Evolutionary conservation across 805 yeast species (phyloP).

Genomic region (Lachancea kluyveri): DNA sequence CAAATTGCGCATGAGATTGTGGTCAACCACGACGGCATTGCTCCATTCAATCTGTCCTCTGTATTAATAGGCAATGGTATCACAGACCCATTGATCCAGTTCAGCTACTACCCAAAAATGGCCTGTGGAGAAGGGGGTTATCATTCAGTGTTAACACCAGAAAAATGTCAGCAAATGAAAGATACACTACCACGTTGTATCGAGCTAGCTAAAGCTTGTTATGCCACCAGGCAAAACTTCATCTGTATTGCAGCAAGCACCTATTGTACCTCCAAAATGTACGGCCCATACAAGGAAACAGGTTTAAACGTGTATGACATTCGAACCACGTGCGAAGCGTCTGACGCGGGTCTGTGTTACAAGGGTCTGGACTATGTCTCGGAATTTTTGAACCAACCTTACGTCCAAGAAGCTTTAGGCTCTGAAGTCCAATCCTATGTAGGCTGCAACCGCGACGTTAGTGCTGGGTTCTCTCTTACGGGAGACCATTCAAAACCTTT

Average conservation of each 20-base stretch:
- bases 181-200: slow-evolving; percentile 55
- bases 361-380: slow-evolving; percentile 59
- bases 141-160: slow-evolving; percentile 58
- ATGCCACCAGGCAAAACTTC: slow-evolving; percentile 51
- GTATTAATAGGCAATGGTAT: slow-evolving; percentile 86
- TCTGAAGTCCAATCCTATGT: slow-evolving; percentile 66
- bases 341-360: slow-evolving; percentile 58
- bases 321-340: slow-evolving; percentile 61
- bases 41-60: slow-evolving; percentile 56
- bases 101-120: slow-evolving; percentile 75
- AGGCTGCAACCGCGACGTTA: slow-evolving; percentile 60
- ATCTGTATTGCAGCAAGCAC: slow-evolving; percentile 77
- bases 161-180: slow-evolving; percentile 56
- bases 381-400: slow-evolving; percentile 58
- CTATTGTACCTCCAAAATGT: slow-evolving; percentile 63
- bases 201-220: slow-evolving; percentile 55
- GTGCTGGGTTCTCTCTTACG: slow-evolving; percentile 56
- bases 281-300: slow-evolving; percentile 61
- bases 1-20: slow-evolving; percentile 45
- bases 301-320: slow-evolving; percentile 81
- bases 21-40: slow-evolving; percentile 32
- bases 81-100: slow-evolving; percentile 73
- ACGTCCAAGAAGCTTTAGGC: slow-evolving; percentile 70
- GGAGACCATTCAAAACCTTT: slow-evolving; percentile 82
- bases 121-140: slow-evolving; percentile 84